A percentile compares a stretch with the other conserved stretches of the same genome.
These are phyloP conservation scores for Pugionium dolabratum DNA, from an alignment of 345 rosid genomes.

Conservation along the genomic window DNA sequence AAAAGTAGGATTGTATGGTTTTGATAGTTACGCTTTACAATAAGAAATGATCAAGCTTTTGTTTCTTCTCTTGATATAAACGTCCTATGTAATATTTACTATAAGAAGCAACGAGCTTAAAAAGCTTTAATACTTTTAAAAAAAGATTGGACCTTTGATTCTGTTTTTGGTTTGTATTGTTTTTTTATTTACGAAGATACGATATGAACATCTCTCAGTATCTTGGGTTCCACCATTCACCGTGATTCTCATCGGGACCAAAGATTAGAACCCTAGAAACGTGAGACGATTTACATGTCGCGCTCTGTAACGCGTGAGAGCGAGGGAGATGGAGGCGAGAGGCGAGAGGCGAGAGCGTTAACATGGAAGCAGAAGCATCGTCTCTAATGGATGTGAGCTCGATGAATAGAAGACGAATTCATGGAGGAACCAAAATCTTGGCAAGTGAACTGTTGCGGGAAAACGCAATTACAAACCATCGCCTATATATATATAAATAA, in stretches of 20 bases:
- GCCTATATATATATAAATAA: too few species aligned
- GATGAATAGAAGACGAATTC: conserved; percentile 15
- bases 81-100: conserved; percentile 16
- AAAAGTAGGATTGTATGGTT: conserved; percentile 25
- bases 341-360: conserved; percentile 50
- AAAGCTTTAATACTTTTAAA: conserved; percentile 11
- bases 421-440: neutral
- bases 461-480: too few species aligned
- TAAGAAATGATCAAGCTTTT: conserved; percentile 11
- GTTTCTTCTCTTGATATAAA: conserved; percentile 19
- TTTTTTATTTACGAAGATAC: conserved; percentile 23
- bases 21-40: conserved; percentile 37
- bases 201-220: conserved; percentile 68
- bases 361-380: conserved; percentile 37
- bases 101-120: conserved; percentile 11
- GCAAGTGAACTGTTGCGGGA: neutral
- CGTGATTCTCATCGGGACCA: conserved; percentile 39
- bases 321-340: conserved; percentile 50
- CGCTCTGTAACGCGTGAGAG: conserved; percentile 55
- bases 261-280: too few species aligned
- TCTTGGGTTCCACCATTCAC: conserved; percentile 38
- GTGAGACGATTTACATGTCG: conserved; percentile 43
- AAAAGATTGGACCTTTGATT: conserved; percentile 28
- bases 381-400: conserved; percentile 27
- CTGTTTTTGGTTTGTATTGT: conserved; percentile 19